Evolutionary conservation across 345 rosid species (phyloP).

Genomic region (Camelina laxa): DNA sequence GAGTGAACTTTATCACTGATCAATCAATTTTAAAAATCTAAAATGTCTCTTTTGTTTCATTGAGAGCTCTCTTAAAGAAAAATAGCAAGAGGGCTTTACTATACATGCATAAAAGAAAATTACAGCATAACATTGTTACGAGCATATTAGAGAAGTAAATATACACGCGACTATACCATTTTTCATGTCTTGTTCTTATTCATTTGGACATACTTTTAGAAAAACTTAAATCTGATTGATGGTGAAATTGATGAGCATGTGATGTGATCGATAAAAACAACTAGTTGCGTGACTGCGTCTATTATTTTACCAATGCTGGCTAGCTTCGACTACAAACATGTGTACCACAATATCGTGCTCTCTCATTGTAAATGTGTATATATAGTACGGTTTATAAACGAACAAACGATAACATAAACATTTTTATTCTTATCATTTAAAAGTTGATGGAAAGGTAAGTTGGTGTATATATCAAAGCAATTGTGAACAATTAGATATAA

Average conservation of each 20-base stretch:
- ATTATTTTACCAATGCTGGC: neutral
- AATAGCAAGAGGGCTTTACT: neutral
- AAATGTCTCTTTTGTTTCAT: slow-evolving; percentile 15
- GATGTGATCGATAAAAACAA: neutral
- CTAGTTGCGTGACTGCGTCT: neutral
- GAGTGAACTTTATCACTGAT: slow-evolving; percentile 37
- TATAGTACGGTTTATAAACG: neutral
- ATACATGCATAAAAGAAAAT: neutral
- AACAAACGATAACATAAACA: neutral
- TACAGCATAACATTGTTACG: neutral
- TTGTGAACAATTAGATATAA: neutral
- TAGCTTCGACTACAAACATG: neutral
- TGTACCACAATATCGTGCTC: neutral
- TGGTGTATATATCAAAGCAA: neutral
- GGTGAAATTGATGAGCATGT: neutral
- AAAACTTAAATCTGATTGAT: neutral
- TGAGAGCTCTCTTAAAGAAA: neutral
- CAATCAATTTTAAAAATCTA: slow-evolving; percentile 6
- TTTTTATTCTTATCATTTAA: neutral
- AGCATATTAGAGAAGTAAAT: neutral
- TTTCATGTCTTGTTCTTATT: neutral
- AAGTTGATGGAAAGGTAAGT: neutral
- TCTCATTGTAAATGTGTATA: neutral
- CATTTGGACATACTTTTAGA: slow-evolving; percentile 11
- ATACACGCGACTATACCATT: neutral